Percentiles rank a stretch among this genome's conserved stretches.
These are phyloP conservation scores for Colletotrichum sp. DNA, from an alignment of 2,329 filamentous ascomycete genomes.

Conservation along the genomic window DNA sequence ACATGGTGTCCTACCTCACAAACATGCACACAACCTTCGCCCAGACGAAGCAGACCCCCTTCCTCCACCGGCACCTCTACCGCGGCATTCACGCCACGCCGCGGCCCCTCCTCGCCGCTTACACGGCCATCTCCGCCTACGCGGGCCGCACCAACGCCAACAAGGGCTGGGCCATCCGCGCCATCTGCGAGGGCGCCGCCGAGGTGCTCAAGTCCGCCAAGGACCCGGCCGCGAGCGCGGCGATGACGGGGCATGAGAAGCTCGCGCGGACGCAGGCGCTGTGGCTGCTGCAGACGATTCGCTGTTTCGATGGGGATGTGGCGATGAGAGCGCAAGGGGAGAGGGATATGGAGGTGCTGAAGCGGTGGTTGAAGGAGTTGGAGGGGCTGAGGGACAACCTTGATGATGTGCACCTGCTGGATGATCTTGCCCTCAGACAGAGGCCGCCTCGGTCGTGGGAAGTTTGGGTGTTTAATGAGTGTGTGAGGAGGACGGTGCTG, in stretches of 20 bases:
- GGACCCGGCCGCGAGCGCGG: background rate
- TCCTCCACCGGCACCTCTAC: constrained; percentile 50
- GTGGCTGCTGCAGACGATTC: constrained; percentile 44
- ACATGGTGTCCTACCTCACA: constrained; percentile 35
- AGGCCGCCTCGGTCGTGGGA: constrained; percentile 48
- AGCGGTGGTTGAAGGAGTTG: constrained; percentile 42
- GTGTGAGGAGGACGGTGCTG: constrained; percentile 42
- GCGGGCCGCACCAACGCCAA: constrained; percentile 39
- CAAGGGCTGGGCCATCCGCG: constrained; percentile 42
- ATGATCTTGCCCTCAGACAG: constrained; percentile 29
- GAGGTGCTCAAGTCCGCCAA: constrained; percentile 34
- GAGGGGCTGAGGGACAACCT: constrained; percentile 37
- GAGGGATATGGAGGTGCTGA: constrained; percentile 38
- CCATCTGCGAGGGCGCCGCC: constrained; percentile 40
- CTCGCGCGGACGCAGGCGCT: constrained; percentile 49
- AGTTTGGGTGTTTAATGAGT: constrained; percentile 50
- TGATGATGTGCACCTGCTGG: constrained; percentile 29
- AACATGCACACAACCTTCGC: constrained; percentile 39
- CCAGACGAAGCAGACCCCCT: constrained; percentile 41
- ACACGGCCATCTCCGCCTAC: constrained; percentile 44
- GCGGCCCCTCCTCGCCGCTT: constrained; percentile 43
- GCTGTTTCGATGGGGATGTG: constrained; percentile 50
- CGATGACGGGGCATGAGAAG: constrained; percentile 39
- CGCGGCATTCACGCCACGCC: constrained; percentile 37
- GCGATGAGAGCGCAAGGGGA: constrained; percentile 44